Evolutionary conservation across 2,329 filamentous ascomycete genomes (phyloP), one percentile per base, ranked within the genome.

Genomic region (Calonectria henricotiae): DNA sequence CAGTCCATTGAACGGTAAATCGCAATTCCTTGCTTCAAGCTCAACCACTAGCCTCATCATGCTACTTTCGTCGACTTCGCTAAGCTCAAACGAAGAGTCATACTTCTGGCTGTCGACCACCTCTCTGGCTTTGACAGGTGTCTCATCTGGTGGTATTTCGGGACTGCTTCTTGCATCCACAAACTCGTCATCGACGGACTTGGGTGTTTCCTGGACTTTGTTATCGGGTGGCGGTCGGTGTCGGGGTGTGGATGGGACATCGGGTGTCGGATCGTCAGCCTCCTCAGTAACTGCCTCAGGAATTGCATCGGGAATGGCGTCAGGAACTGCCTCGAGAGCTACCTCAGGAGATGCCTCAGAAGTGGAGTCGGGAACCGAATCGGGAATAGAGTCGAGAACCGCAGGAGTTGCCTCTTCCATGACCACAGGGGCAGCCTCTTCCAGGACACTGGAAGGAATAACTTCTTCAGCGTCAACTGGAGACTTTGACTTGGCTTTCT

Each of bases 161-260:
- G 85, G 86, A 65, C 85, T 88, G 39, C 81, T 85, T 49, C 80
- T 81, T 13, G 86, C 86, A 76, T 89, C 87, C 44, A 87, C 82
- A 74, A 85, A 88, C 23, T 84, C 82, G n/a, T 88, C 84, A 6
- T 82, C 80, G 23, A 82, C 84, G 2, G 84, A 85, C 61, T 80
- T 86, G 1, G 85, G 83, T 6, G 84, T 84, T 37, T 82, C 81
- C 37, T 81, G 75, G 23, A 62, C 69, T 58, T 76, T 62, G 20
- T 62, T 64, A 27, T 20, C 74, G 67, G 69, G 73, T 11, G 74
- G 76, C 4, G 72, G 74, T 30, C 69, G 43, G 44, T 69, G 78
- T 32, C 61, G 62, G 3, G 74, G 70, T 9, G 70, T 77, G 6
- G 51, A 55, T n/a, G 58, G 70, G 9, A 49, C 49, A 23, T 73